These are phyloP conservation scores for Salix caprea DNA, from an alignment of 345 rosid genomes.

Conservation along the genomic window DNA sequence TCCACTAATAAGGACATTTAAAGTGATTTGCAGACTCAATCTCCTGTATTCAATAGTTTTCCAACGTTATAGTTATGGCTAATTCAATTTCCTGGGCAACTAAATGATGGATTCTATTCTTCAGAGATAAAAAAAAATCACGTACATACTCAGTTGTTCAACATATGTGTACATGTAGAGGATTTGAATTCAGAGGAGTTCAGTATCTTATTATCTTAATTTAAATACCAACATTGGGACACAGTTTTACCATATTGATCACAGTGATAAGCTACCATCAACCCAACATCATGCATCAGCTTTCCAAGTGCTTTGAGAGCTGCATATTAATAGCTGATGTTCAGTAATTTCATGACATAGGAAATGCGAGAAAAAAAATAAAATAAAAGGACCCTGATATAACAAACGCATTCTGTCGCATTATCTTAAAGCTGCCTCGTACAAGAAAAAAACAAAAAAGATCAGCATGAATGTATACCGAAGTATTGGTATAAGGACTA, in stretches of 20 bases:
- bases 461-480: background rate
- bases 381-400: no score
- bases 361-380: background rate
- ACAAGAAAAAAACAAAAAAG: background rate
- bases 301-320: slow-evolving; percentile 90
- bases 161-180: background rate
- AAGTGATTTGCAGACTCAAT: background rate
- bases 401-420: background rate
- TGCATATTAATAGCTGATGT: slow-evolving; percentile 22
- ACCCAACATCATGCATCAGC: slow-evolving; percentile 72
- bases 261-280: slow-evolving; percentile 82
- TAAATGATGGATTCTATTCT: background rate
- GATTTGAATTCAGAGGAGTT: slow-evolving; percentile 1
- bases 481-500: background rate
- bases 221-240: slow-evolving; percentile 7
- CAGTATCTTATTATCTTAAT: background rate
- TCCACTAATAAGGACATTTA: background rate
- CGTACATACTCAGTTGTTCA: background rate
- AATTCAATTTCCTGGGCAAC: background rate
- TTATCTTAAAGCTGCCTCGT: background rate
- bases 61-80: background rate
- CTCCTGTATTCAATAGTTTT: background rate
- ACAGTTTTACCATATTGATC: slow-evolving; percentile 64
- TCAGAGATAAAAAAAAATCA: background rate
- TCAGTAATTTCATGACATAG: slow-evolving; percentile 3